Conservation (phyloP, 2,329 filamentous ascomycete species). For the Cladophialophora carrionii region DNA sequence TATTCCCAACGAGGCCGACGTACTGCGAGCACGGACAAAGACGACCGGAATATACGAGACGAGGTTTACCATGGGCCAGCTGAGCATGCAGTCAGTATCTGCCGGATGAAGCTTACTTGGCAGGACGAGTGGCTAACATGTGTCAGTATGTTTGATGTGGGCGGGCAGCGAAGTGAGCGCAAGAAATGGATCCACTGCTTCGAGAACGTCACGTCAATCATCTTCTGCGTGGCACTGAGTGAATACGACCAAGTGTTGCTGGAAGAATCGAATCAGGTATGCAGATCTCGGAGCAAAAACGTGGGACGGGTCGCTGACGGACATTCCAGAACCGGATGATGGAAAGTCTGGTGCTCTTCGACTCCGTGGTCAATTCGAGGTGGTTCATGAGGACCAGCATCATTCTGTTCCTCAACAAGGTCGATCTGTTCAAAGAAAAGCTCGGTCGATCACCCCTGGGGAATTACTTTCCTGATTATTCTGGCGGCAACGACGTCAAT, state of each 20-base stretch:
- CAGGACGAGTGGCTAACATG: conserved; percentile 34
- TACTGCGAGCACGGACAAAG: conserved; percentile 92
- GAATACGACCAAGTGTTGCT: conserved; percentile 97
- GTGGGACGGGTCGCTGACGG: conserved; percentile 16
- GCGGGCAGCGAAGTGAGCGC: conserved; percentile 91
- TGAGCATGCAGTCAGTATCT: conserved; percentile 88
- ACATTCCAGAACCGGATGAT: conserved; percentile 89
- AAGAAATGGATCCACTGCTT: conserved; percentile 99
- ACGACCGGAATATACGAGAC: conserved; percentile 99
- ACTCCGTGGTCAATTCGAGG: conserved; percentile 96
- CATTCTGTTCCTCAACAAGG: conserved; percentile 98
- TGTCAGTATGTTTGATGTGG: conserved; percentile 96
- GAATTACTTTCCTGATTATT: conserved; percentile 98
- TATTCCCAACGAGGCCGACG: conserved; percentile 90
- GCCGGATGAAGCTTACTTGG: neutral
- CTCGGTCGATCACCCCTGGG: conserved; percentile 83
- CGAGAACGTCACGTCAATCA: conserved; percentile 98
- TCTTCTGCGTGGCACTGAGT: conserved; percentile 96
- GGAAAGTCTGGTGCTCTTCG: conserved; percentile 94
- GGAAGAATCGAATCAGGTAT: conserved; percentile 94
- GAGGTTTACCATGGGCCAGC: conserved; percentile 94
- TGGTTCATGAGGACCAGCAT: conserved; percentile 99
- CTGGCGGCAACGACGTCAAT: conserved; percentile 95
- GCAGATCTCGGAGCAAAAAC: conserved; percentile 39
- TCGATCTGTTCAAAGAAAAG: conserved; percentile 97